These are phyloP conservation scores for Puccinia coronata DNA, from an alignment of 1,284 basidiomycete species.

Conservation along the genomic window DNA sequence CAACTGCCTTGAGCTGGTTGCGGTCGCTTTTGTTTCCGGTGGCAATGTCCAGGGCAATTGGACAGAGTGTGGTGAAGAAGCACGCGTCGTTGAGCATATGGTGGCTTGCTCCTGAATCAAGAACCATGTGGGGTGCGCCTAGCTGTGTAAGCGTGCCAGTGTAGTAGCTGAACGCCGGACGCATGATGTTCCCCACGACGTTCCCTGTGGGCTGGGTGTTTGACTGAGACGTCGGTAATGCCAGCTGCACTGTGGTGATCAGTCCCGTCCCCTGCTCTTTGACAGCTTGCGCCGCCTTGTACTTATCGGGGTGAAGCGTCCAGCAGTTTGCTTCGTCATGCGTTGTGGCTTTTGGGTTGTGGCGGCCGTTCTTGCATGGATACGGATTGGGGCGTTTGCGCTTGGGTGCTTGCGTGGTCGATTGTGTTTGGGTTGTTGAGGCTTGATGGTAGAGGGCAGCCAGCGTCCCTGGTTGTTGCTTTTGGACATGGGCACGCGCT, in stretches of 20 bases:
- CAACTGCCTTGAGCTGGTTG: neutral
- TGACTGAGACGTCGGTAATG: neutral
- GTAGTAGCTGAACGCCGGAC: neutral
- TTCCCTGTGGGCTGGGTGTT: neutral
- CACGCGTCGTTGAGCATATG: neutral
- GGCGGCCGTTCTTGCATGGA: neutral
- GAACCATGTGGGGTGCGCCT: neutral
- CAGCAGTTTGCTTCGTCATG: neutral
- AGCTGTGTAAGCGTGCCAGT: neutral
- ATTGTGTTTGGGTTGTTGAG: too few species aligned
- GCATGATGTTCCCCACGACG: too few species aligned
- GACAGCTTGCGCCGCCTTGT: neutral
- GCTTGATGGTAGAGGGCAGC: too few species aligned
- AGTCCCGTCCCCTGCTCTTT: neutral
- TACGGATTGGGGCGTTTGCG: neutral
- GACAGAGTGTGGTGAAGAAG: neutral
- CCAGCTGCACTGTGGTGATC: neutral
- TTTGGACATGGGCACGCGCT: neutral
- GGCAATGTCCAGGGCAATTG: neutral
- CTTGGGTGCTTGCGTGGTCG: neutral
- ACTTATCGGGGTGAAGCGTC: neutral
- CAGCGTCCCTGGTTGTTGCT: neutral
- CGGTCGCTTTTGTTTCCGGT: neutral
- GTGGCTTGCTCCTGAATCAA: conserved; percentile 9
- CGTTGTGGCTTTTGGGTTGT: neutral